Conservation (phyloP, 345 rosid species). For the Jatropha curcas region DNA sequence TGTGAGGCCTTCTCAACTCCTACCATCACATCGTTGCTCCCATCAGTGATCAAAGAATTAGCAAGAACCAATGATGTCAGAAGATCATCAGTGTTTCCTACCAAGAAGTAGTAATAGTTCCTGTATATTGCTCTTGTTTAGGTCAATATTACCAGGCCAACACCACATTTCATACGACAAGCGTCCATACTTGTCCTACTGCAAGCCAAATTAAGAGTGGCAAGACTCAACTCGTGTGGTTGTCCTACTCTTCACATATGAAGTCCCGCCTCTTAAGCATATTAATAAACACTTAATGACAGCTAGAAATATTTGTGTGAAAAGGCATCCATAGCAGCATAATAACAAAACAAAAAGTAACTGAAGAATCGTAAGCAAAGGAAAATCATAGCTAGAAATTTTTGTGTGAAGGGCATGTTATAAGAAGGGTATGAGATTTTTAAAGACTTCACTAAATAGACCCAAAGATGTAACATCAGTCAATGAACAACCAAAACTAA, state of each 20-base stretch:
- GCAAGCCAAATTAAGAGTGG: slow-evolving; percentile 26
- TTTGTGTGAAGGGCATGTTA: neutral
- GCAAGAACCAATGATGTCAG: slow-evolving; percentile 43
- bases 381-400: neutral
- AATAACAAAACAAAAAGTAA: too few relatives aligned
- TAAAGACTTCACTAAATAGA: neutral
- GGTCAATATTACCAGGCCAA: slow-evolving; percentile 38
- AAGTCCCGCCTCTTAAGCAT: neutral
- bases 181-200: slow-evolving; percentile 20
- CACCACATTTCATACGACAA: slow-evolving; percentile 22
- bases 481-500: neutral
- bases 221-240: neutral
- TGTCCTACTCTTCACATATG: neutral
- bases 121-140: slow-evolving; percentile 41
- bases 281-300: too few relatives aligned
- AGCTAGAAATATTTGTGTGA: too few relatives aligned
- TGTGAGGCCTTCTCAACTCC: slow-evolving; percentile 46
- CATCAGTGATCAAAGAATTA: slow-evolving; percentile 31
- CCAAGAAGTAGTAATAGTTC: slow-evolving; percentile 42
- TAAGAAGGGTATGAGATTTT: neutral
- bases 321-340: too few relatives aligned
- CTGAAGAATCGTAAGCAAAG: too few relatives aligned
- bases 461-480: neutral
- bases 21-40: slow-evolving; percentile 37
- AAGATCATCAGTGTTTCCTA: slow-evolving; percentile 23